Conservation (phyloP, 495 filamentous ascomycete genomes). For the Penicillium paradoxum region DNA sequence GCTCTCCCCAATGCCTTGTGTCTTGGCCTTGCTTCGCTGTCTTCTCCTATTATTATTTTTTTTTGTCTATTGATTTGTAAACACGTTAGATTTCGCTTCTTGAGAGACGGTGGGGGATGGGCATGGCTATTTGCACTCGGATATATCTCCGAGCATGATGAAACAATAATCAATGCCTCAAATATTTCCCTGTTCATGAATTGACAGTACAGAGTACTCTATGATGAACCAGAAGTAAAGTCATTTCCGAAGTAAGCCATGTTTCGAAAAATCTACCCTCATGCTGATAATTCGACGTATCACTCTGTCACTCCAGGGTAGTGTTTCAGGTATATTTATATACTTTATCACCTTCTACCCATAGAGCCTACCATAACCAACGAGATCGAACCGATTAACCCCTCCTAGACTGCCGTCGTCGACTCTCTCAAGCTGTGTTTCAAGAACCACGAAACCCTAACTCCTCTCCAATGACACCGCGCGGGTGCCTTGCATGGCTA, state of each 20-base stretch:
- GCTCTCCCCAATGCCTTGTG: neutral
- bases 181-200: neutral
- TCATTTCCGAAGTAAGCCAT: too few relatives aligned
- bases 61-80: slow-evolving; percentile 16
- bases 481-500: slow-evolving; percentile 9
- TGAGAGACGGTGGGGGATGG: neutral
- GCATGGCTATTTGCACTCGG: neutral
- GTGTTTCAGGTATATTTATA: too few relatives aligned
- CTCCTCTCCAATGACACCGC: slow-evolving; percentile 1
- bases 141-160: slow-evolving; percentile 7
- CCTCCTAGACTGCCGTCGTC: too few relatives aligned
- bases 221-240: too few relatives aligned
- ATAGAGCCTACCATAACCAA: too few relatives aligned
- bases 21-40: neutral
- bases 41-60: slow-evolving; percentile 3
- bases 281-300: too few relatives aligned
- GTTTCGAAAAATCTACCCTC: too few relatives aligned
- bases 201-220: too few relatives aligned
- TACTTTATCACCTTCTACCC: neutral
- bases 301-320: too few relatives aligned
- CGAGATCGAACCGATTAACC: too few relatives aligned
- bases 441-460: slow-evolving; percentile 5
- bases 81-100: slow-evolving; percentile 20
- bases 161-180: slow-evolving; percentile 3
- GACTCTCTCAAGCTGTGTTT: too few relatives aligned